These are phyloP conservation scores for Daldinia concentrica DNA, from an alignment of 495 filamentous ascomycete species.

Conservation along the genomic window DNA sequence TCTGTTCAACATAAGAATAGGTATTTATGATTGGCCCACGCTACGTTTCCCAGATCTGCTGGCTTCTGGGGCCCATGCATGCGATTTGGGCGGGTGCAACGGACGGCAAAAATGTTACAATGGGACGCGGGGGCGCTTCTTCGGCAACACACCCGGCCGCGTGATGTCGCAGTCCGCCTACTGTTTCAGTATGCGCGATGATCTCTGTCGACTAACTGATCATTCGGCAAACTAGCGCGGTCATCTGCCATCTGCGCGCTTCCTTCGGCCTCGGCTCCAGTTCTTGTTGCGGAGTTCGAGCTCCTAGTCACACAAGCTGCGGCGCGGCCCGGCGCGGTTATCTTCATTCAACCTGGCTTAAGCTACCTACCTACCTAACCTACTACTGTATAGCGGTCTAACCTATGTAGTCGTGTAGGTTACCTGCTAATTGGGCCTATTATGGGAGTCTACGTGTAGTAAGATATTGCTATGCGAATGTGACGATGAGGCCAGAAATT, in stretches of 20 bases:
- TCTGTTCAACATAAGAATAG: conserved; percentile 6
- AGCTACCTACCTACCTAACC: too few species aligned
- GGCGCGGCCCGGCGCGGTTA: conserved; percentile 29
- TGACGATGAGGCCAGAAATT: not conserved
- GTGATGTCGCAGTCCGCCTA: conserved; percentile 7
- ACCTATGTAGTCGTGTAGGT: too few species aligned
- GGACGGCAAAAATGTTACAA: not conserved
- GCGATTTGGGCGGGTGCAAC: conserved; percentile 15
- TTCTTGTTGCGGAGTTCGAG: not conserved
- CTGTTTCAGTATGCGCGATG: conserved; percentile 28
- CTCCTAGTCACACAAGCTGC: conserved; percentile 4
- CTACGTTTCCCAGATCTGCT: conserved; percentile 17
- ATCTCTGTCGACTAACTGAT: conserved; percentile 12
- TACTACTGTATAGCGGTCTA: too few species aligned
- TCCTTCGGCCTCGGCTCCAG: not conserved
- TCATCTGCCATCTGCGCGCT: conserved; percentile 25
- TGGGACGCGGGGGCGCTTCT: conserved; percentile 24
- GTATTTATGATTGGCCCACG: conserved; percentile 15
- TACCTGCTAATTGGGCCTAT: not conserved
- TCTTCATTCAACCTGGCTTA: conserved; percentile 4
- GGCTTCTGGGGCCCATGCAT: conserved; percentile 24
- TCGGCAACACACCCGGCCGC: conserved; percentile 22
- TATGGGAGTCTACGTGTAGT: not conserved
- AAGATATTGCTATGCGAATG: not conserved
- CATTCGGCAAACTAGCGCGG: conserved; percentile 21